Conservation (phyloP, 495 filamentous ascomycete genomes). For the Darksidea phi region DNA sequence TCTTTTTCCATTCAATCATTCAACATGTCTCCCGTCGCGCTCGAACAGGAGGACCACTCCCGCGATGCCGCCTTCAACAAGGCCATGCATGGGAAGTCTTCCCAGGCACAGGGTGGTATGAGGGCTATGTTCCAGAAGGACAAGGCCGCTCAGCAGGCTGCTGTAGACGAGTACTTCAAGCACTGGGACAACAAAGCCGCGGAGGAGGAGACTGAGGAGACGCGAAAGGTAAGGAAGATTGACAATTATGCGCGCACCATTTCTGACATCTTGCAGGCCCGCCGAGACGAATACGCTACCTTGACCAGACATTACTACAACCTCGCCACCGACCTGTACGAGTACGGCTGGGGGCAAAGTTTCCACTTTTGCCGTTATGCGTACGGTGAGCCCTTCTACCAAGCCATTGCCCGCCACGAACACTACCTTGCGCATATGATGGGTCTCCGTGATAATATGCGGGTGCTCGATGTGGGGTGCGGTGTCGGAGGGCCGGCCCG, state of each 20-base stretch:
- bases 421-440: slow-evolving; percentile 95
- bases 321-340: slow-evolving; percentile 94
- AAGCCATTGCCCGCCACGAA: slow-evolving; percentile 95
- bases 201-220: slow-evolving; percentile 75
- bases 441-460: slow-evolving; percentile 80
- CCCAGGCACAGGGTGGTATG: slow-evolving; percentile 69
- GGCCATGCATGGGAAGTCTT: slow-evolving; percentile 84
- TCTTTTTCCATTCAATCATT: not conserved
- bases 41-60: slow-evolving; percentile 81
- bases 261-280: slow-evolving; percentile 53
- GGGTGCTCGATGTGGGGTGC: slow-evolving; percentile 93
- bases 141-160: slow-evolving; percentile 75
- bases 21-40: slow-evolving; percentile 67
- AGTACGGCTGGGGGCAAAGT: slow-evolving; percentile 91
- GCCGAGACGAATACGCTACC: slow-evolving; percentile 88
- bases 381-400: slow-evolving; percentile 80
- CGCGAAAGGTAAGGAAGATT: slow-evolving; percentile 61
- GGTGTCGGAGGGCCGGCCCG: slow-evolving; percentile 97
- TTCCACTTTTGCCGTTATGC: slow-evolving; percentile 99
- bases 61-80: slow-evolving; percentile 95
- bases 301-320: slow-evolving; percentile 99
- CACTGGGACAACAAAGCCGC: slow-evolving; percentile 96
- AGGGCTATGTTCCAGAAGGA: slow-evolving; percentile 84
- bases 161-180: slow-evolving; percentile 98
- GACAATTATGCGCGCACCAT: not conserved